Percentiles rank a stretch among this genome's conserved stretches.
These are phyloP conservation scores for Sporothrix dimorphospora DNA, from an alignment of 2,329 filamentous ascomycete species.

Conservation along the genomic window DNA sequence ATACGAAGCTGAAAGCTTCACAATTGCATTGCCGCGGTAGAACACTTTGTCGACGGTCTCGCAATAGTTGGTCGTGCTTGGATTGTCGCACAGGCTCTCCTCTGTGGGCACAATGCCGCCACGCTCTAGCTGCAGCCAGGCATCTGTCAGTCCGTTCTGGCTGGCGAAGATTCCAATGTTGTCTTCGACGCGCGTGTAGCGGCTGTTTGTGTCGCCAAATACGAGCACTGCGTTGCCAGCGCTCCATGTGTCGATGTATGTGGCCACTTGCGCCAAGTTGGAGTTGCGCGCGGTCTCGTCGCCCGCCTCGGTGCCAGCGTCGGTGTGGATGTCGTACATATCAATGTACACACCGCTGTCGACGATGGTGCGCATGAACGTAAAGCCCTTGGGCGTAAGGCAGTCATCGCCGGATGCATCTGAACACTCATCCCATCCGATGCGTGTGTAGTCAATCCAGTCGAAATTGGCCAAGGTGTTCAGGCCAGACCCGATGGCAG, in stretches of 20 bases:
- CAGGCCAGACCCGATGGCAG: slow-evolving; percentile 64
- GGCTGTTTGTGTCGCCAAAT: slow-evolving; percentile 67
- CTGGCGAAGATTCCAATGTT: slow-evolving; percentile 54
- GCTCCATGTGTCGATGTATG: slow-evolving; percentile 60
- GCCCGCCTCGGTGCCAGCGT: slow-evolving; percentile 57
- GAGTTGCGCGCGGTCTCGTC: slow-evolving; percentile 60
- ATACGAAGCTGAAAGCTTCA: slow-evolving; percentile 51
- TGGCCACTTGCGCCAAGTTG: slow-evolving; percentile 63
- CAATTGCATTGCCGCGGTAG: slow-evolving; percentile 55
- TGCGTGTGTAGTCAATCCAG: slow-evolving; percentile 59
- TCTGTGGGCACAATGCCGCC: slow-evolving; percentile 50
- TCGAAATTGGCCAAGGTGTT: slow-evolving; percentile 64
- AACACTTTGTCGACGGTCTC: slow-evolving; percentile 71
- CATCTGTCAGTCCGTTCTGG: slow-evolving; percentile 58
- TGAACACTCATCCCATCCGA: slow-evolving; percentile 64
- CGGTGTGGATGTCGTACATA: slow-evolving; percentile 68
- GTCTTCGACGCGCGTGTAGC: slow-evolving; percentile 62
- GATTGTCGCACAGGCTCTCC: slow-evolving; percentile 60
- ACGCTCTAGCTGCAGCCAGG: slow-evolving; percentile 61
- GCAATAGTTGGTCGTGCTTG: slow-evolving; percentile 56
- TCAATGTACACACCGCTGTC: slow-evolving; percentile 60
- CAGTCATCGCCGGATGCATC: slow-evolving; percentile 61
- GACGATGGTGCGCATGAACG: slow-evolving; percentile 63
- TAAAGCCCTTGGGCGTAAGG: slow-evolving; percentile 71
- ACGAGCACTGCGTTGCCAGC: slow-evolving; percentile 64